A percentile compares a stretch with the other conserved stretches of the same genome.
Evolutionary conservation across 371 early-diverging fungal species (phyloP).

Genomic region (Mucor indicus): DNA sequence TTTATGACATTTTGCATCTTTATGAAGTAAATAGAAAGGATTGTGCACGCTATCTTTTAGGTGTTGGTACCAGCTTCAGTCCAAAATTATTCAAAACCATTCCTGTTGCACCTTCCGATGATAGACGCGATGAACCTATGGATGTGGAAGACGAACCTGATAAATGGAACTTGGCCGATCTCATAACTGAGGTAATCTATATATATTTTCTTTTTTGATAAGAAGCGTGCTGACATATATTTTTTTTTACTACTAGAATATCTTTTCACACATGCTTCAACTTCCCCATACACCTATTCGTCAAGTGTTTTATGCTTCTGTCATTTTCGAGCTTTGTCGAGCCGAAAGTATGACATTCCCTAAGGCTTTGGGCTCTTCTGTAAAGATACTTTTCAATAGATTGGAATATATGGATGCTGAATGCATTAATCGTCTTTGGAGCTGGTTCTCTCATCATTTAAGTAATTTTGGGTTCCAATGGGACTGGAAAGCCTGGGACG

Average conservation of each 20-base stretch:
- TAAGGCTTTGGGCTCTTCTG: slow-evolving; percentile 54
- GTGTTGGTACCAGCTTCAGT: slow-evolving; percentile 55
- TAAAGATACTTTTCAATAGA: slow-evolving; percentile 61
- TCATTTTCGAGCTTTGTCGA: slow-evolving; percentile 82
- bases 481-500: slow-evolving; percentile 86
- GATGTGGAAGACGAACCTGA: slow-evolving; percentile 18
- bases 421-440: slow-evolving; percentile 73
- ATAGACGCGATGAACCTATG: slow-evolving; percentile 20
- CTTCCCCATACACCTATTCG: slow-evolving; percentile 68
- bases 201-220: too few relatives aligned
- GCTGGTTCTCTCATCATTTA: slow-evolving; percentile 88
- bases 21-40: slow-evolving; percentile 83
- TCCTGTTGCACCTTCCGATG: slow-evolving; percentile 21
- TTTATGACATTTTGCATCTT: slow-evolving; percentile 72
- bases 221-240: not conserved
- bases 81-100: slow-evolving; percentile 53
- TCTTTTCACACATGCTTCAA: slow-evolving; percentile 68
- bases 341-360: slow-evolving; percentile 66
- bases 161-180: slow-evolving; percentile 35
- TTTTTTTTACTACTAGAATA: too few relatives aligned
- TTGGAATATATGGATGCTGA: slow-evolving; percentile 82
- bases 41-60: slow-evolving; percentile 68
- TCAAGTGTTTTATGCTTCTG: slow-evolving; percentile 76
- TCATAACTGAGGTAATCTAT: slow-evolving; percentile 39
- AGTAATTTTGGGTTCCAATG: slow-evolving; percentile 91